Conservation (phyloP, 306 rosid genomes). For the Fragaria nilgerrensis region DNA sequence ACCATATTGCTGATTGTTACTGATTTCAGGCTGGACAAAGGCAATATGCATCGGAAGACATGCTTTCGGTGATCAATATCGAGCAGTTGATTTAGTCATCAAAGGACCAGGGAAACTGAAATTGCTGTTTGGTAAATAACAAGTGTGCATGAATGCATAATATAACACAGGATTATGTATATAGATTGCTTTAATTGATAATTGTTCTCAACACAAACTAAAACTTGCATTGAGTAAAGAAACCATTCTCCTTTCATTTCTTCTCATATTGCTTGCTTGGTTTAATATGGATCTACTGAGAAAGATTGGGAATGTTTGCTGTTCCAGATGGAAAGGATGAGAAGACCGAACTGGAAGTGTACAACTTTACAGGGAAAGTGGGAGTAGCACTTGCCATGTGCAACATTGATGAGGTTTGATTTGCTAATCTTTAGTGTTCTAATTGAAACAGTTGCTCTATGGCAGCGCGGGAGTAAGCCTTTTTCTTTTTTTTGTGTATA, state of each 20-base stretch:
- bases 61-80: conserved; percentile 97
- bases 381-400: conserved; percentile 93
- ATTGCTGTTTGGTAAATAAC: conserved; percentile 72
- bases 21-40: conserved; percentile 80
- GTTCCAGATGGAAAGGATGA: conserved; percentile 63
- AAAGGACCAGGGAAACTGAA: conserved; percentile 88
- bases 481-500: conserved; percentile 6
- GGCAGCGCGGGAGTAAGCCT: conserved; percentile 14
- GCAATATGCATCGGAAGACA: conserved; percentile 96
- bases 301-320: conserved; percentile 33
- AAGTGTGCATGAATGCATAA: too few species aligned
- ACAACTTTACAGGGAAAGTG: conserved; percentile 79
- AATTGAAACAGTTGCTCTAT: conserved; percentile 18
- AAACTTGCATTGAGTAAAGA: neutral
- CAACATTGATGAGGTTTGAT: conserved; percentile 87
- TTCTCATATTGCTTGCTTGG: conserved; percentile 1
- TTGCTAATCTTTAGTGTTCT: conserved; percentile 22
- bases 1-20: conserved; percentile 9
- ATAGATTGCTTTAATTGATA: neutral
- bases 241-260: neutral
- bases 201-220: neutral
- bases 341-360: conserved; percentile 78
- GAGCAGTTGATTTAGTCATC: conserved; percentile 86
- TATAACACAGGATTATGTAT: neutral
- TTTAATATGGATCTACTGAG: neutral